Evolutionary conservation across 2,329 filamentous ascomycete species (phyloP), one percentile per base, ranked within the genome.

Genomic region (Cytospora chrysosperma): DNA sequence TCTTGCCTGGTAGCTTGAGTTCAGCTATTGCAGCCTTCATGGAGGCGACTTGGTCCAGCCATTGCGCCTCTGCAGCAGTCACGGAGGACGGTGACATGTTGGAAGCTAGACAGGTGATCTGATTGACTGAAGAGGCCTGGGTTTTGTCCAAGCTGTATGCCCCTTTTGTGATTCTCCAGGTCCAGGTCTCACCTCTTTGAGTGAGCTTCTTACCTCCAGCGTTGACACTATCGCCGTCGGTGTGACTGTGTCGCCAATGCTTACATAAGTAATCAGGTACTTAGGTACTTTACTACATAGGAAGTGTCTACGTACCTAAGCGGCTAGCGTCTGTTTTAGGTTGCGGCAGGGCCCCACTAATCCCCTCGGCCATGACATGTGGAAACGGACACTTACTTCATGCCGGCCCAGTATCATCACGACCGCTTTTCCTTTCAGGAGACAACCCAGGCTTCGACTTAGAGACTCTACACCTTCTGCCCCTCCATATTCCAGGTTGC

Each of bases 1-100:
- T 67, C 15, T 70, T 72, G 2, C 71, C 67, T 3, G 81, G 77
- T n/a, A 85, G 75, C 61, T 85, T 81, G 59, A 97, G 80, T 26
- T 89, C 85, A 50, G 90, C 90, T 64, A 98, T 86, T 51, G 93
- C 92, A 65, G 89, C 85, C 72, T 89, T 89, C 95, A 99, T 98
- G 34, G 90, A 87, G 30, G 87, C 85, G 70, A 96, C 86, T 74
- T 97, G 92, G 64, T 87, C 84, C 68, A 94, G 88, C 95, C 95
- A 98, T 84, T 90, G 84, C 26, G 78, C 75, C 70, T 83, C 81
- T 60, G 80, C 80, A 34, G 75, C 76, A 56, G 67, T 64, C 50
- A 68, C 67, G 12, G 65, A 55, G 15, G 60, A 56, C 13, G 63
- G 55, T 4, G 55, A 34, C 62, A 67, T 67, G 0, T 32, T 64